Conservation (phyloP, 2,329 filamentous ascomycete species). For the Spiromastix sp. region DNA sequence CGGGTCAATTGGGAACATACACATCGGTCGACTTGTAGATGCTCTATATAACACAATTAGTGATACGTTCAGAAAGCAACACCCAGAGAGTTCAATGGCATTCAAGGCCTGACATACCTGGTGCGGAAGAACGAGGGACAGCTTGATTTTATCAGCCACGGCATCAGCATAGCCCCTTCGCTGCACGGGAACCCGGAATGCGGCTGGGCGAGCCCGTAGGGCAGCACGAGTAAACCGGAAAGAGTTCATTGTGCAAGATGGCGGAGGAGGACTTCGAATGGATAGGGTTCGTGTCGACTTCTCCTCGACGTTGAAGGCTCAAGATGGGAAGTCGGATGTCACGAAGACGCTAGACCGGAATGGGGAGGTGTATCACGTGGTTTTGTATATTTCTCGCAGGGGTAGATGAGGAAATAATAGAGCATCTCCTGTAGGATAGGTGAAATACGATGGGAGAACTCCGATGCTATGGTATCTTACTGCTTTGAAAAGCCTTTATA, state of each 20-base stretch:
- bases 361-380: background rate
- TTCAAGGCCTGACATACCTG: constrained; percentile 61
- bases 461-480: too few relatives aligned
- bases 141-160: constrained; percentile 89
- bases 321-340: background rate
- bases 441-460: too few relatives aligned
- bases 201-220: constrained; percentile 69
- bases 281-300: constrained; percentile 4
- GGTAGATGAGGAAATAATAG: too few relatives aligned
- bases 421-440: too few relatives aligned
- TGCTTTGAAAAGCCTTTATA: too few relatives aligned
- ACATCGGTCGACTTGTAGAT: constrained; percentile 63
- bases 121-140: constrained; percentile 94
- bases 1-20: too few relatives aligned
- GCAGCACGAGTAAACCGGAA: constrained; percentile 85
- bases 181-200: constrained; percentile 65
- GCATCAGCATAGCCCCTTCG: constrained; percentile 87
- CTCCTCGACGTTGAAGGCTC: constrained; percentile 9
- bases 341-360: background rate
- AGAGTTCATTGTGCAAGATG: constrained; percentile 64
- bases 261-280: constrained; percentile 12
- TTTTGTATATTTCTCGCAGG: too few relatives aligned
- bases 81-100: background rate
- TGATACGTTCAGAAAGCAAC: constrained; percentile 4
- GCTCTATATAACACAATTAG: constrained; percentile 37